phyloP scores from a whole-genome alignment of 768 basidiomycete species.

The Boletus sp. region DNA sequence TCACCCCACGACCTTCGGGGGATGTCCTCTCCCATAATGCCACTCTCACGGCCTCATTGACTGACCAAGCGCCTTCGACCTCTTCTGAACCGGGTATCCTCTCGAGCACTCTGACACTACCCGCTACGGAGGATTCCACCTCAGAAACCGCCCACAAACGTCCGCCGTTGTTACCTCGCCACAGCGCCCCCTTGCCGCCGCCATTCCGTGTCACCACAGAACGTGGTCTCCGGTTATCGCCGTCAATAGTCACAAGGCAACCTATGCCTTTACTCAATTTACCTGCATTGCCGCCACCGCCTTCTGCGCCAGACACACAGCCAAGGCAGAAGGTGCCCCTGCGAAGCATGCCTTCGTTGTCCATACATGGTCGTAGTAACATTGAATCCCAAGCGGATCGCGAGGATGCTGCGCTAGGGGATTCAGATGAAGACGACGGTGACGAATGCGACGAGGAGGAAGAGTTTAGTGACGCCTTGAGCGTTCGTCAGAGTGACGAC shows the following conservation, averaged over 20 bases:
- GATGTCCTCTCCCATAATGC: slow-evolving; percentile 8
- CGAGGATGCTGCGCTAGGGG: slow-evolving; percentile 19
- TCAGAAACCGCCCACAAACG: slow-evolving; percentile 4
- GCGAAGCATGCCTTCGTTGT: slow-evolving; percentile 55
- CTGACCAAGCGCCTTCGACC: not conserved
- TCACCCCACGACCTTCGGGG: slow-evolving; percentile 15
- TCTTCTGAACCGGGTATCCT: not conserved
- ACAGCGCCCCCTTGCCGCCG: slow-evolving; percentile 17
- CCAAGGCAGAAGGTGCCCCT: slow-evolving; percentile 34
- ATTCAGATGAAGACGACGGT: slow-evolving; percentile 35
- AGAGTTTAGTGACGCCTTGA: slow-evolving; percentile 36
- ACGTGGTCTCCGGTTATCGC: slow-evolving; percentile 43
- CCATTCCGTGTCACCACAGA: slow-evolving; percentile 28
- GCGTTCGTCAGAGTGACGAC: slow-evolving; percentile 38
- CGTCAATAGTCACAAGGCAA: slow-evolving; percentile 44
- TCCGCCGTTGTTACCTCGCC: slow-evolving; percentile 7
- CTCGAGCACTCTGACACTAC: not conserved
- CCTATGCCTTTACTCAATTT: slow-evolving; percentile 50
- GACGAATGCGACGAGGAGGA: slow-evolving; percentile 36
- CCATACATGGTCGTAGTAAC: slow-evolving; percentile 35
- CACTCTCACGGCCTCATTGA: slow-evolving; percentile 5
- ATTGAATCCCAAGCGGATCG: slow-evolving; percentile 22
- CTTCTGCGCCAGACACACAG: slow-evolving; percentile 8
- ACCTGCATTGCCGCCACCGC: slow-evolving; percentile 43
- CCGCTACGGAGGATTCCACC: not conserved